Percentiles rank a stretch among this genome's conserved stretches.
Conservation (phyloP, 2,329 filamentous ascomycete species). For the Parascedosporium putredinis region DNA sequence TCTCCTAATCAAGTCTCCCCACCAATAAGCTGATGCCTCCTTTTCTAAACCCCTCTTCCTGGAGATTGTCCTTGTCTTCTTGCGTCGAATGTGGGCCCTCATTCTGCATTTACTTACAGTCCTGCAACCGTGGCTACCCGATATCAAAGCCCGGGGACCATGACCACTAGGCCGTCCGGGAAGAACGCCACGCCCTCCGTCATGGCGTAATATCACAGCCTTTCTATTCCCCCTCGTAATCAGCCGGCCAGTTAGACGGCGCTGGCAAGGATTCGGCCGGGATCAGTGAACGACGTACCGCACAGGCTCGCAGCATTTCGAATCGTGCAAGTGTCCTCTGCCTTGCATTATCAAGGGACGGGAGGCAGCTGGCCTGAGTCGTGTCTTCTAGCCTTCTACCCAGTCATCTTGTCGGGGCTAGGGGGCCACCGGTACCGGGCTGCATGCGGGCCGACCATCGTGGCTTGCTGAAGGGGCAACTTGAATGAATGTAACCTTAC, state of each 20-base stretch:
- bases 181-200: too few relatives aligned
- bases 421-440: not conserved
- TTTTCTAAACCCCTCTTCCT: too few relatives aligned
- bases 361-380: not conserved
- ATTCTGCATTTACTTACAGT: too few relatives aligned
- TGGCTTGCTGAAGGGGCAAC: slow-evolving; percentile 5
- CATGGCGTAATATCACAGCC: not conserved
- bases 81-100: too few relatives aligned
- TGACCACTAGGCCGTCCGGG: too few relatives aligned
- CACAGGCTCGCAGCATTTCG: not conserved
- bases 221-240: not conserved
- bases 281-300: not conserved
- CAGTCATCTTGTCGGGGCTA: not conserved
- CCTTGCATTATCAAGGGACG: not conserved
- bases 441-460: not conserved
- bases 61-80: too few relatives aligned
- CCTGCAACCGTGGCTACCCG: too few relatives aligned
- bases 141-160: too few relatives aligned
- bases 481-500: not conserved
- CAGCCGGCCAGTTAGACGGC: not conserved
- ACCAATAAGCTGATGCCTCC: too few relatives aligned
- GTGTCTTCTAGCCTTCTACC: not conserved
- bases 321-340: not conserved
- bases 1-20: too few relatives aligned
- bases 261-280: not conserved